Evolutionary conservation across 1,139 yeast species (phyloP), one percentile per base, ranked within the genome.

Genomic region (Petasospora rhodanensis): DNA sequence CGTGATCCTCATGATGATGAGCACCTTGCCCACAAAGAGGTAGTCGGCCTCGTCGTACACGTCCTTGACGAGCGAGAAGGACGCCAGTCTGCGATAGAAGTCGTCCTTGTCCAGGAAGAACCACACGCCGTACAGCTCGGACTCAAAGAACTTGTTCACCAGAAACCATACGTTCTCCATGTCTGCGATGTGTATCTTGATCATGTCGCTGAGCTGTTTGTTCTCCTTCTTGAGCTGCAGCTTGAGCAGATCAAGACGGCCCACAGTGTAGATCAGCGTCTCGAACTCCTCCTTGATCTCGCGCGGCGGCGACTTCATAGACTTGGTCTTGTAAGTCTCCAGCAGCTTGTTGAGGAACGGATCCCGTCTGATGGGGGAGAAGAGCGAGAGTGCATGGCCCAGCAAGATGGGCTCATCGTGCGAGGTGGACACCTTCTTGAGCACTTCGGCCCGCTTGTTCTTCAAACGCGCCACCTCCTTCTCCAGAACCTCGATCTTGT

Each of bases 1-100:
- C 1, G 42, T 29, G 12, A 39, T 29, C 24, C 39, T 24, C 38
- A 39, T 33, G 18, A 39, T 19, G 10, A 35, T 22, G 14, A 35
- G 22, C n/a, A 39, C 27, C n/a, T 33, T 34, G 4, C 40, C 40
- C 4, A 35, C 18, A 19, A 39, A 39, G 10, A 39, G 14, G 21
- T 35, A 34, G 9, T 39, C 40, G 5, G 13, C 8, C n/a, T 31
- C 34, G 9, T 28, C 29, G 14, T 18, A 31, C 11, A 7, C 21
- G 2, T 19, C 28, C 22, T 22, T 34, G 5, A 34, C 31, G 2
- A 23, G 14, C 1, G 34, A 34, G 17, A 31, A 24, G n/a, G 38
- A 12, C 6, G 35, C 22, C 8, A 37, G 30, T 11, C 16, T 24
- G 5, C 19, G 12, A 14, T 23, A 8, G 23, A 35, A 29, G 9